These are phyloP conservation scores for Aspergillus ibericus DNA, from an alignment of 2,329 filamentous ascomycete genomes.

Conservation along the genomic window DNA sequence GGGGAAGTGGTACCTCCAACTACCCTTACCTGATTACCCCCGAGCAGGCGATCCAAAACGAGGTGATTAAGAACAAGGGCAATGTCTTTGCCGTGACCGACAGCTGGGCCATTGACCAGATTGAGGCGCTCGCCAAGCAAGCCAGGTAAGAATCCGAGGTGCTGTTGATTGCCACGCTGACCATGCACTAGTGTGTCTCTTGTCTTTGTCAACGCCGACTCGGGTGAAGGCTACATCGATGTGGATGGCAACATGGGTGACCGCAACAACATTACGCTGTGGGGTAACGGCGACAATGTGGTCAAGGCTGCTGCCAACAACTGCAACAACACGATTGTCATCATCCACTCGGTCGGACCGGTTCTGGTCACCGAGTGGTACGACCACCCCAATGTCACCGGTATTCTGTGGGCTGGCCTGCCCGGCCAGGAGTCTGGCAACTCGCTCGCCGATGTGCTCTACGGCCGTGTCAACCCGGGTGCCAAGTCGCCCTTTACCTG, in stretches of 20 bases:
- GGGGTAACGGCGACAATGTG: conserved; percentile 76
- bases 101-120: conserved; percentile 56
- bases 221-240: conserved; percentile 82
- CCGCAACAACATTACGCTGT: conserved; percentile 87
- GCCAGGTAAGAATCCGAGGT: conserved; percentile 36
- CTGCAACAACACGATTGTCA: conserved; percentile 86
- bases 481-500: conserved; percentile 64
- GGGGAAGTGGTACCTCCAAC: conserved; percentile 61
- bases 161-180: background rate
- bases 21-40: conserved; percentile 66
- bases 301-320: conserved; percentile 75
- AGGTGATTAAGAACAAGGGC: conserved; percentile 65
- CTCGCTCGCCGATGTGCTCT: conserved; percentile 70
- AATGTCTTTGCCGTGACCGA: conserved; percentile 62
- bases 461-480: conserved; percentile 64
- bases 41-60: conserved; percentile 63
- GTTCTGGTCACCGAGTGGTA: conserved; percentile 69
- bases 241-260: conserved; percentile 85
- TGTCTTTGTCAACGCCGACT: conserved; percentile 85
- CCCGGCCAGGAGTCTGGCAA: conserved; percentile 76
- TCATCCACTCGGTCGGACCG: conserved; percentile 82
- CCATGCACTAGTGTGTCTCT: conserved; percentile 53
- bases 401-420: conserved; percentile 72
- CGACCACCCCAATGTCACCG: conserved; percentile 67
- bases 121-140: conserved; percentile 52